Evolutionary conservation across 805 yeast species (phyloP).

Genomic region (Metschnikowia orientalis): DNA sequence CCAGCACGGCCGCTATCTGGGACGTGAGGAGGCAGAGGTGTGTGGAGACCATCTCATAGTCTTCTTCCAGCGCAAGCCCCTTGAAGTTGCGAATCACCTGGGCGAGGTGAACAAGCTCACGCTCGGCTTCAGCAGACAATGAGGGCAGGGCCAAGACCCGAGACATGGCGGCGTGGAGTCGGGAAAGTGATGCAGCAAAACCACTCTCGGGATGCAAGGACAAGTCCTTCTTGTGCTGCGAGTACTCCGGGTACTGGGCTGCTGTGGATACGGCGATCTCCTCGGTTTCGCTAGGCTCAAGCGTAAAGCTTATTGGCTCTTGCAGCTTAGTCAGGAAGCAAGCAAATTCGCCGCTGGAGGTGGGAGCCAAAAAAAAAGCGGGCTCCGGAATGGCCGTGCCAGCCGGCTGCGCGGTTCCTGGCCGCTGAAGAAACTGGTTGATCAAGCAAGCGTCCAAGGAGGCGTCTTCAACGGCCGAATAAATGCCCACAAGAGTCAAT

Average conservation of each 20-base stretch:
- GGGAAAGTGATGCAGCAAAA: slow-evolving; percentile 17
- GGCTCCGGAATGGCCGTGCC: slow-evolving; percentile 3
- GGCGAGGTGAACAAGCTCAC: slow-evolving; percentile 26
- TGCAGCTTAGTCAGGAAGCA: slow-evolving; percentile 6
- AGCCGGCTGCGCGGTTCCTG: slow-evolving; percentile 3
- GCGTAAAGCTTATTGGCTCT: slow-evolving; percentile 14
- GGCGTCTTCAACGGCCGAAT: slow-evolving; percentile 15
- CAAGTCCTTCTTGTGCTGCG: slow-evolving; percentile 12
- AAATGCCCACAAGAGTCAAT: slow-evolving; percentile 28
- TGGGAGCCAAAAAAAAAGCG: slow-evolving; percentile 9
- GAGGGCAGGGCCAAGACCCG: slow-evolving; percentile 17
- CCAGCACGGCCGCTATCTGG: slow-evolving; percentile 21
- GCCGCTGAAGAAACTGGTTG: slow-evolving; percentile 11
- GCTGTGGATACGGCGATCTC: slow-evolving; percentile 31
- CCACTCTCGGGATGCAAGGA: slow-evolving; percentile 10
- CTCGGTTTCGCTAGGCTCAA: slow-evolving; percentile 30
- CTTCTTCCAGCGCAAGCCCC: slow-evolving; percentile 7
- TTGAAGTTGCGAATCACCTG: slow-evolving; percentile 19
- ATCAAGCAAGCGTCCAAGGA: slow-evolving; percentile 4
- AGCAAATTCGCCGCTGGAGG: slow-evolving; percentile 4
- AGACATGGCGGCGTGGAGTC: slow-evolving; percentile 22
- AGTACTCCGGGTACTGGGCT: slow-evolving; percentile 25
- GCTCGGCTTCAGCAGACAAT: slow-evolving; percentile 8
- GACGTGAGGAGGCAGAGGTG: slow-evolving; percentile 30
- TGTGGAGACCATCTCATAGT: slow-evolving; percentile 20